These are phyloP conservation scores for Nicotiana paniculata DNA, from an alignment of 257 asterid species.

Conservation along the genomic window DNA sequence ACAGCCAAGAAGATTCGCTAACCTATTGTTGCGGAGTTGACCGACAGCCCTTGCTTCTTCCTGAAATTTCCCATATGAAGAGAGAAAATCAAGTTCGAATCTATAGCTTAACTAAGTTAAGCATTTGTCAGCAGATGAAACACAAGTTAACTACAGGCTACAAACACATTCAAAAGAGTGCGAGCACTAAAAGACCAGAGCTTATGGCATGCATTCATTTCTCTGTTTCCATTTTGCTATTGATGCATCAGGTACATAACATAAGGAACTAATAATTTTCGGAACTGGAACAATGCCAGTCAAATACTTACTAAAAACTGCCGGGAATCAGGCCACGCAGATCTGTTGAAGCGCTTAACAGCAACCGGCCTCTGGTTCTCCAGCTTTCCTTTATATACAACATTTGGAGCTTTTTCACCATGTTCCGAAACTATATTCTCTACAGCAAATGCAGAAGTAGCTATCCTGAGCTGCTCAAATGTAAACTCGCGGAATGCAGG, in stretches of 20 bases:
- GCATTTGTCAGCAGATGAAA: neutral
- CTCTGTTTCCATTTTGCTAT: neutral
- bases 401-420: conserved; percentile 85
- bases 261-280: neutral
- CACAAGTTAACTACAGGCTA: neutral
- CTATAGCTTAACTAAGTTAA: neutral
- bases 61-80: conserved; percentile 29
- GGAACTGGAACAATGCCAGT: neutral
- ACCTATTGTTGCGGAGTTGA: conserved; percentile 63
- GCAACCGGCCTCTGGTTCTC: conserved; percentile 77
- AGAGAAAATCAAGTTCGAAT: conserved; percentile 1
- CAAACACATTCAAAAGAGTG: neutral
- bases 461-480: conserved; percentile 69
- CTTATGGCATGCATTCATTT: neutral
- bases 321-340: conserved; percentile 24
- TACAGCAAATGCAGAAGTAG: conserved; percentile 83
- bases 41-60: conserved; percentile 93
- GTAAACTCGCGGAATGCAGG: conserved; percentile 80
- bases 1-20: conserved; percentile 86
- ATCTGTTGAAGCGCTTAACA: conserved; percentile 82
- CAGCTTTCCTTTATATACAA: conserved; percentile 36
- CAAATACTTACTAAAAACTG: conserved; percentile 65
- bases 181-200: neutral
- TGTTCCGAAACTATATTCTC: conserved; percentile 91
- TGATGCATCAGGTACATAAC: neutral